A percentile compares a stretch with the other conserved stretches of the same genome.
These are phyloP conservation scores for Fusarium buharicum DNA, from an alignment of 2,329 filamentous ascomycete species.

Conservation along the genomic window DNA sequence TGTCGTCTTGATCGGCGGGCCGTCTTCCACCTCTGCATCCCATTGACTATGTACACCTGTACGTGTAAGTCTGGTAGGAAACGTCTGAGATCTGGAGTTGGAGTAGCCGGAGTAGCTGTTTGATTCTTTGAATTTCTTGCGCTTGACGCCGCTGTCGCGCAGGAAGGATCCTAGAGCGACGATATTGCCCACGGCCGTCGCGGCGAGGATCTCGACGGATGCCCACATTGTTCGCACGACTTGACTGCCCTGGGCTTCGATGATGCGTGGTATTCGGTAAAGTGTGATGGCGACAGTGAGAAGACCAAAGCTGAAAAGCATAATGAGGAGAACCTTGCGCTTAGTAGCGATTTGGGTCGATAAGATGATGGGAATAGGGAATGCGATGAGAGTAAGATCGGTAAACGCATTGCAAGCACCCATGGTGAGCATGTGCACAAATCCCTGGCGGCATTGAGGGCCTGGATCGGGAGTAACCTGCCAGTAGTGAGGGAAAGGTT, in stretches of 20 bases:
- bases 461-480: slow-evolving; percentile 84
- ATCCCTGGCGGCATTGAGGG: slow-evolving; percentile 82
- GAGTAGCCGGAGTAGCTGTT: slow-evolving; percentile 49
- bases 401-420: slow-evolving; percentile 84
- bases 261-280: slow-evolving; percentile 79
- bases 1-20: slow-evolving; percentile 32
- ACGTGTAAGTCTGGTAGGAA: slow-evolving; percentile 36
- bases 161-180: slow-evolving; percentile 91
- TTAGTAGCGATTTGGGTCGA: slow-evolving; percentile 77
- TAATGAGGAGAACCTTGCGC: slow-evolving; percentile 79
- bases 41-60: slow-evolving; percentile 37
- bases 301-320: slow-evolving; percentile 82
- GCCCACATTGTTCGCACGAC: slow-evolving; percentile 87
- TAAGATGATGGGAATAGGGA: slow-evolving; percentile 89
- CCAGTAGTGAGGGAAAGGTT: slow-evolving; percentile 76
- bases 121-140: slow-evolving; percentile 77
- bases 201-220: slow-evolving; percentile 86
- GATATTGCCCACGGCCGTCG: slow-evolving; percentile 84
- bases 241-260: slow-evolving; percentile 74
- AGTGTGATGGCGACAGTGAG: slow-evolving; percentile 79
- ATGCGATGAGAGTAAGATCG: slow-evolving; percentile 83
- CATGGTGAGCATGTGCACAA: slow-evolving; percentile 86
- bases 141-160: slow-evolving; percentile 86
- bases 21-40: slow-evolving; percentile 41
- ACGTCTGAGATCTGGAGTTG: slow-evolving; percentile 40